Conservation (phyloP, 148 eudicot genomes). For the Talinum fruticosum region DNA sequence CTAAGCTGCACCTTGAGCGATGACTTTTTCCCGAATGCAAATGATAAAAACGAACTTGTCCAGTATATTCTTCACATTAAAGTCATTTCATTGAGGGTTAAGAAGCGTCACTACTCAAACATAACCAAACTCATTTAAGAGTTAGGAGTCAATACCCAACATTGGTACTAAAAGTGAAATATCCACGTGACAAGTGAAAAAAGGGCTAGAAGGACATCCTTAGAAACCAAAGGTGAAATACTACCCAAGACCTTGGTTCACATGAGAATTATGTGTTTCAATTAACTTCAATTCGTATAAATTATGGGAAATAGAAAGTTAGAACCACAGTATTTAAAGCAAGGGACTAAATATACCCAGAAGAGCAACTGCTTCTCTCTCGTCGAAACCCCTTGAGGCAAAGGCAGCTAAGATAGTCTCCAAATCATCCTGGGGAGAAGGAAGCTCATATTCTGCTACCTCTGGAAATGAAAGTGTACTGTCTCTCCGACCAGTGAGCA, state of each 20-base stretch:
- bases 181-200: no score
- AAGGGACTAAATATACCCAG: not conserved
- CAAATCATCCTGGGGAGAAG: conserved; percentile 52
- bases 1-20: not conserved
- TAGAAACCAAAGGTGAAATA: not conserved
- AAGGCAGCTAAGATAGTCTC: conserved; percentile 27
- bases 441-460: conserved; percentile 45
- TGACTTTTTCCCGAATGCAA: not conserved
- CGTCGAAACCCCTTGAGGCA: not conserved
- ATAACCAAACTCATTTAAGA: not conserved
- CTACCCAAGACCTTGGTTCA: not conserved
- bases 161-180: not conserved
- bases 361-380: conserved; percentile 1
- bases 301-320: not conserved
- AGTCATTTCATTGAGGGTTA: no score
- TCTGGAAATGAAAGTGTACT: conserved; percentile 42
- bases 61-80: no score
- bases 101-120: not conserved
- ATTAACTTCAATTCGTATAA: not conserved
- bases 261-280: not conserved
- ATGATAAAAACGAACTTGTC: not conserved
- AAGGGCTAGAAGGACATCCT: not conserved
- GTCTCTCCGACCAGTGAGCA: conserved; percentile 61
- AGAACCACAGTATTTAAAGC: conserved; percentile 2
- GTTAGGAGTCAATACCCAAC: not conserved